Evolutionary conservation across 108 stramenopile species (phyloP).

Genomic region (Aurantiochytrium sp.): DNA sequence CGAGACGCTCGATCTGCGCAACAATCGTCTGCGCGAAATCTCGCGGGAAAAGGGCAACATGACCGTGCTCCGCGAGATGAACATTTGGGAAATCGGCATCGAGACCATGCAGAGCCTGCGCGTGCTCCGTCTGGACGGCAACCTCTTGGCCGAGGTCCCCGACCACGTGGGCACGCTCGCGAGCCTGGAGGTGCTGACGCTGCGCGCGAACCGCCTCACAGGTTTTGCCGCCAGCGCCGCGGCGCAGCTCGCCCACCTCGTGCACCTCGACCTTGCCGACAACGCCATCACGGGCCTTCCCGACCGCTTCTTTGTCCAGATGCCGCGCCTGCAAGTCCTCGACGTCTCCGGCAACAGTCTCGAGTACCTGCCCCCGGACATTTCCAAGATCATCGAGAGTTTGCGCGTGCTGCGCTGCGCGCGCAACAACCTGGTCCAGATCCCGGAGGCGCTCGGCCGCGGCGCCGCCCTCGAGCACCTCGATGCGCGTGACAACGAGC

Average conservation of each 20-base stretch:
- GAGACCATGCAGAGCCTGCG: not conserved
- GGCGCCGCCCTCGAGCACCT: not conserved
- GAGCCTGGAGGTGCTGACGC: not conserved
- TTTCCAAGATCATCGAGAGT: not conserved
- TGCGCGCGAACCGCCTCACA: not conserved
- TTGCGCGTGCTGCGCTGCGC: not conserved
- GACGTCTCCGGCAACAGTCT: not conserved
- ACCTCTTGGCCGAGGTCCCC: not conserved
- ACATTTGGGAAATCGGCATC: conserved; percentile 16
- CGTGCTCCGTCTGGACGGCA: not conserved
- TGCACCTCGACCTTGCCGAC: not conserved
- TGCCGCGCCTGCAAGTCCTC: not conserved
- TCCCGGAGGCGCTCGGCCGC: not conserved
- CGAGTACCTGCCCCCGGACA: not conserved
- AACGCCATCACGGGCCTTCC: not conserved
- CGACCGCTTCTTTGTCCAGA: not conserved
- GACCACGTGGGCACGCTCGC: not conserved
- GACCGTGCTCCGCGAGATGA: not conserved
- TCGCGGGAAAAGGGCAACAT: conserved; percentile 9
- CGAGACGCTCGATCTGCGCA: not conserved
- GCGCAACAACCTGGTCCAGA: not conserved
- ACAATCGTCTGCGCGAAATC: not conserved
- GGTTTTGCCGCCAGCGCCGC: not conserved
- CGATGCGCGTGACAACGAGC: not conserved
- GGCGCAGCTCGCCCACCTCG: not conserved